A percentile compares a stretch with the other conserved stretches of the same genome.
Evolutionary conservation across 164 flowering plant species (phyloP).

Genomic region (Liriodendron chinense): DNA sequence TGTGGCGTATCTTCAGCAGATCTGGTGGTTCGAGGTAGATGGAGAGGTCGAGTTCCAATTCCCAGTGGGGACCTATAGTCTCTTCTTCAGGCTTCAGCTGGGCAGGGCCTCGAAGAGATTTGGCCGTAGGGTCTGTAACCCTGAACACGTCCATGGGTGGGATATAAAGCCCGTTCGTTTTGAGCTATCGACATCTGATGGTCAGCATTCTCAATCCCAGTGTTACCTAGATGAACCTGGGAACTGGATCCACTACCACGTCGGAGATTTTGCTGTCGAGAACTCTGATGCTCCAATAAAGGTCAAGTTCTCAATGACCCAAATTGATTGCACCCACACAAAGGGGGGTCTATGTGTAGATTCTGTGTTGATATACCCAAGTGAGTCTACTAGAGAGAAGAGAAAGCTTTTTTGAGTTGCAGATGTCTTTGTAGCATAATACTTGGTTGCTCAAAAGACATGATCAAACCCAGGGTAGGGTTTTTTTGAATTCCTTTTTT

Average conservation of each 20-base stretch:
- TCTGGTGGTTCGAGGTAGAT: constrained; percentile 82
- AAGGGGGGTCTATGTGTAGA: constrained; percentile 92
- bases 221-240: constrained; percentile 63
- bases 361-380: constrained; percentile 58
- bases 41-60: constrained; percentile 75
- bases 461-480: background rate
- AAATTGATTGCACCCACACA: constrained; percentile 91
- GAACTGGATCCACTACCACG: constrained; percentile 62
- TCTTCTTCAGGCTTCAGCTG: constrained; percentile 69
- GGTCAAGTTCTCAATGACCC: constrained; percentile 74
- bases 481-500: background rate
- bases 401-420: constrained; percentile 8
- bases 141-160: constrained; percentile 82
- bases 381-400: constrained; percentile 28
- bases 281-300: constrained; percentile 33
- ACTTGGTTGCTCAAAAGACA: background rate
- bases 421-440: background rate
- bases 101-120: constrained; percentile 61
- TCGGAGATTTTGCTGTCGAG: constrained; percentile 65
- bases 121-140: constrained; percentile 61
- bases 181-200: constrained; percentile 62
- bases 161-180: constrained; percentile 69
- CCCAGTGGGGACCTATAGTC: constrained; percentile 71
- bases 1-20: constrained; percentile 82
- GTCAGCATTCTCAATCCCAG: constrained; percentile 48